Evolutionary conservation across 1,139 yeast genomes (phyloP).

Genomic region (Tardiomyces depauwii): DNA sequence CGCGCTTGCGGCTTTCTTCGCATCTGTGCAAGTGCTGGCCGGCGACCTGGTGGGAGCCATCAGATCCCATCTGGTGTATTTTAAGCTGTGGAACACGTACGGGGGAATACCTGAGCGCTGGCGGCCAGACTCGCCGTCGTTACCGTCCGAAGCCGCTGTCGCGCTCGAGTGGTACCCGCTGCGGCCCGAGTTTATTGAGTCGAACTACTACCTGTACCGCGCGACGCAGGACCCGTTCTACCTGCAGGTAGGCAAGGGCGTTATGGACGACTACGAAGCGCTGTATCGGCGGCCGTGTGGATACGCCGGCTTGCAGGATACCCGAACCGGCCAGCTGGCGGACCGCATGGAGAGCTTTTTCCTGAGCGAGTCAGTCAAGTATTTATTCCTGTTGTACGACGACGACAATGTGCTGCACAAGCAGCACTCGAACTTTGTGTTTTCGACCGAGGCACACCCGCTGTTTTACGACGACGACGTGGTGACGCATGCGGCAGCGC

Average conservation of each 20-base stretch:
- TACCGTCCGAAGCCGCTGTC: slow-evolving; percentile 15
- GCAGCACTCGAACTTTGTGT: slow-evolving; percentile 49
- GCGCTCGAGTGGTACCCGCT: slow-evolving; percentile 81
- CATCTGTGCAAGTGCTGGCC: slow-evolving; percentile 69
- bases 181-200: slow-evolving; percentile 84
- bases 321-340: slow-evolving; percentile 50
- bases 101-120: slow-evolving; percentile 86
- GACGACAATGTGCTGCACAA: slow-evolving; percentile 46
- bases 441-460: slow-evolving; percentile 93
- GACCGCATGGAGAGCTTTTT: slow-evolving; percentile 91
- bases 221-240: slow-evolving; percentile 85
- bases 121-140: slow-evolving; percentile 22
- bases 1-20: slow-evolving; percentile 77
- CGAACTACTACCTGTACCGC: slow-evolving; percentile 70
- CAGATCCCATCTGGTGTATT: slow-evolving; percentile 48
- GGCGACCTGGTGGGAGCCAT: slow-evolving; percentile 67
- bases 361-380: slow-evolving; percentile 74
- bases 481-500: slow-evolving; percentile 13
- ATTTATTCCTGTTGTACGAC: slow-evolving; percentile 71
- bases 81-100: slow-evolving; percentile 71
- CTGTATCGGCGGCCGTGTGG: slow-evolving; percentile 61
- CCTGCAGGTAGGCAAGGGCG: slow-evolving; percentile 57
- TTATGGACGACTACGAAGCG: slow-evolving; percentile 43
- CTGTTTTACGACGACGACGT: slow-evolving; percentile 45
- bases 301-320: slow-evolving; percentile 64